Evolutionary conservation across 805 yeast species (phyloP).

Genomic region (Barnettozyma californica): DNA sequence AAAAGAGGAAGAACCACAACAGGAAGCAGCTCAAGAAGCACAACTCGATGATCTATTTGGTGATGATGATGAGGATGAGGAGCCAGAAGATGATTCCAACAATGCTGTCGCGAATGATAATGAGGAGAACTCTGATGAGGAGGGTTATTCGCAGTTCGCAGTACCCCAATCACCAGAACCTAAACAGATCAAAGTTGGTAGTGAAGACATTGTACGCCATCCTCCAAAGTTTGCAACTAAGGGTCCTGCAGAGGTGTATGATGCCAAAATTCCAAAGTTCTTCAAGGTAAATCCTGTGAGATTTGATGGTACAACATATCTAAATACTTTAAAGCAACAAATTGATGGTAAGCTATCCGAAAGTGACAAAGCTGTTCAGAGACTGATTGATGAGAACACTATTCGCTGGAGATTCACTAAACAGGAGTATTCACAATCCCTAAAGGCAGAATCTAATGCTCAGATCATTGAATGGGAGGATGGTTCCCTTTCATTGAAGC

Average conservation of each 20-base stretch:
- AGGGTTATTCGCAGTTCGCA: constrained; percentile 12
- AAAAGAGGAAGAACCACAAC: constrained; percentile 5
- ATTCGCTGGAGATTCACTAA: constrained; percentile 91
- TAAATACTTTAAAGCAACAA: constrained; percentile 42
- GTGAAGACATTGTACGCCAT: constrained; percentile 43
- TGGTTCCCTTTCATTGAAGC: constrained; percentile 77
- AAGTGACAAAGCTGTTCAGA: constrained; percentile 54
- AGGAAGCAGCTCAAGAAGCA: not conserved
- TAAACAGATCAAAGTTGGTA: constrained; percentile 31
- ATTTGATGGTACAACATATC: constrained; percentile 70
- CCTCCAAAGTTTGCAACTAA: constrained; percentile 31
- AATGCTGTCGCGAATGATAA: constrained; percentile 17
- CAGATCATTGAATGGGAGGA: constrained; percentile 93
- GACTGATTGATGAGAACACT: constrained; percentile 73
- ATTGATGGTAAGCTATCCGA: constrained; percentile 36
- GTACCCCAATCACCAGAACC: constrained; percentile 9
- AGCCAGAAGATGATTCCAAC: not conserved
- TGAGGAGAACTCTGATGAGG: constrained; percentile 32
- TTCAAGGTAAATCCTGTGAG: constrained; percentile 80
- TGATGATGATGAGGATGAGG: constrained; percentile 2
- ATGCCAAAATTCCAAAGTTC: constrained; percentile 75
- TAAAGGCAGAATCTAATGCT: constrained; percentile 82
- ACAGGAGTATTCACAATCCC: constrained; percentile 38
- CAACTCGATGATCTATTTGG: not conserved
- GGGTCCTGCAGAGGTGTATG: constrained; percentile 31